Conservation (phyloP, 768 basidiomycete genomes). For the Boletus subparvulus region DNA sequence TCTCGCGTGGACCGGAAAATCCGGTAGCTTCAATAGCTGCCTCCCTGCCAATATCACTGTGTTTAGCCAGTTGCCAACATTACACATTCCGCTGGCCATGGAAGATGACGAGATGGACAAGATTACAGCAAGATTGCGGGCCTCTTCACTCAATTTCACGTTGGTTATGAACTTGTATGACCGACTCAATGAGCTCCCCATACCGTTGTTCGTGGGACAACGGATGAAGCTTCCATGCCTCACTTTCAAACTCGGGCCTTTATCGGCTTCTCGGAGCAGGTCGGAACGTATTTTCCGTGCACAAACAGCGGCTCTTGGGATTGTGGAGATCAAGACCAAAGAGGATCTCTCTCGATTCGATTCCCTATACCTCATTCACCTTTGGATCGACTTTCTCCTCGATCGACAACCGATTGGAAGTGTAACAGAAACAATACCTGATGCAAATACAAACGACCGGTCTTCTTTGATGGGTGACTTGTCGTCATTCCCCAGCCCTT, state of each 20-base stretch:
- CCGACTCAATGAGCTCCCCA: not conserved
- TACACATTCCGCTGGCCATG: not conserved
- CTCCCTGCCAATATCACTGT: not conserved
- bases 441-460: not conserved
- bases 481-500: too few species aligned
- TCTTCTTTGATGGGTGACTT: too few species aligned
- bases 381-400: not conserved
- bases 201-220: not conserved
- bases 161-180: not conserved
- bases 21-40: conserved; percentile 6
- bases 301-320: too few species aligned
- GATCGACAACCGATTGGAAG: not conserved
- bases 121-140: not conserved
- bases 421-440: not conserved
- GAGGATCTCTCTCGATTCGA: too few species aligned
- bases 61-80: not conserved
- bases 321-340: too few species aligned
- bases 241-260: not conserved
- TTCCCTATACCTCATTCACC: too few species aligned
- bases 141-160: not conserved
- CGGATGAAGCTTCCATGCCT: conserved; percentile 10
- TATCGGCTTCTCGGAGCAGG: not conserved
- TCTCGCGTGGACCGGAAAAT: not conserved
- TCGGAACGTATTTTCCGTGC: not conserved
- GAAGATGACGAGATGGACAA: not conserved